These are phyloP conservation scores for Kluyveromyces wickerhamii DNA, from an alignment of 805 yeast species.

Conservation along the genomic window DNA sequence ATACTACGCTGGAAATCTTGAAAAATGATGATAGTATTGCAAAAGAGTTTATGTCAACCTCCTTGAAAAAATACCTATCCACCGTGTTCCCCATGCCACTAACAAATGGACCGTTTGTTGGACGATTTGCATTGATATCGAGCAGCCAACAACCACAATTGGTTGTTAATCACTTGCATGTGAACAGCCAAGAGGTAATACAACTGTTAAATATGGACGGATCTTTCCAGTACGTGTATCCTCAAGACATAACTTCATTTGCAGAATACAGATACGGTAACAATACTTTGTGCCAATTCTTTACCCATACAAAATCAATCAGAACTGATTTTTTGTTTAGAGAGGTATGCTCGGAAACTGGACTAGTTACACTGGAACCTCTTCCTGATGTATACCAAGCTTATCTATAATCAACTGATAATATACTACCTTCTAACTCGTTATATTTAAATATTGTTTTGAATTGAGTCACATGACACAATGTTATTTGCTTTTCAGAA, in stretches of 20 bases:
- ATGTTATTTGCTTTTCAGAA: no score
- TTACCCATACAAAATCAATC: background rate
- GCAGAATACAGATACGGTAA: background rate
- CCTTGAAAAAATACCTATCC: slow-evolving; percentile 1
- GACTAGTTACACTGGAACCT: slow-evolving; percentile 1
- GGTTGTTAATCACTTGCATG: background rate
- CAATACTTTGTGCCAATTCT: background rate
- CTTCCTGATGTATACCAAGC: background rate
- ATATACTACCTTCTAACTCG: no score
- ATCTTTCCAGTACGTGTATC: background rate
- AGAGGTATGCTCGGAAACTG: background rate
- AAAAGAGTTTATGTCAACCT: background rate
- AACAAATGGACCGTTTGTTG: background rate
- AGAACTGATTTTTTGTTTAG: slow-evolving; percentile 3
- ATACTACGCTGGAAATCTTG: background rate
- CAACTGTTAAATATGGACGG: background rate
- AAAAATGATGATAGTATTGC: no score
- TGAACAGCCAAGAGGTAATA: background rate
- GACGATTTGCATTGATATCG: background rate
- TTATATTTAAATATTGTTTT: no score
- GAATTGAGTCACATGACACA: no score
- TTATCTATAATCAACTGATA: no score
- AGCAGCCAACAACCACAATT: background rate
- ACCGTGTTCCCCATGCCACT: background rate
- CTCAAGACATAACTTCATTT: background rate